phyloP scores from a whole-genome alignment of 306 rosid species.

The Castanopsis chinensis region DNA sequence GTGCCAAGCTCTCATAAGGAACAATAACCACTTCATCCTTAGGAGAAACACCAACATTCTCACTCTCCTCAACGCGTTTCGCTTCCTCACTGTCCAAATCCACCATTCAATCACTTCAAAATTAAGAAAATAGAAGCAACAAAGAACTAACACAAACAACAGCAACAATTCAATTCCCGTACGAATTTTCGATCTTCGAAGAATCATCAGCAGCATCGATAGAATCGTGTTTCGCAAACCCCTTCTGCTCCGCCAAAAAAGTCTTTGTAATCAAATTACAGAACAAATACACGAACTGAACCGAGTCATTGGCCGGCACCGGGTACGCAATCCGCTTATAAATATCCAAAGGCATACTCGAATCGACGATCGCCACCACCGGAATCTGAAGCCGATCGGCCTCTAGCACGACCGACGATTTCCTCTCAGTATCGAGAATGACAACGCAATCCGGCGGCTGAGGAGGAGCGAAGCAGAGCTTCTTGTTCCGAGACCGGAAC shows the following conservation, averaged over 20 bases:
- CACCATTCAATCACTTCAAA: not conserved
- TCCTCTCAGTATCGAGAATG: slow-evolving; percentile 59
- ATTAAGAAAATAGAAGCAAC: not conserved
- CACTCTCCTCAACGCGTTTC: slow-evolving; percentile 27
- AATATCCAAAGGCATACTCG: slow-evolving; percentile 51
- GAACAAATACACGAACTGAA: slow-evolving; percentile 63
- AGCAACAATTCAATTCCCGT: not conserved
- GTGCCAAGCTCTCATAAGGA: slow-evolving; percentile 44
- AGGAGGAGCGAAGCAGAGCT: slow-evolving; percentile 62
- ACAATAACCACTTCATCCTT: slow-evolving; percentile 44
- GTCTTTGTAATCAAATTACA: slow-evolving; percentile 87
- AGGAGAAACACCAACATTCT: slow-evolving; percentile 19
- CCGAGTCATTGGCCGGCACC: slow-evolving; percentile 69
- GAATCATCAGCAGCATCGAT: slow-evolving; percentile 1
- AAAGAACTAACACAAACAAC: not conserved
- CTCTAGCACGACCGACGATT: slow-evolving; percentile 63
- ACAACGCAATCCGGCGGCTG: slow-evolving; percentile 80
- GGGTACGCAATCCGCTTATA: slow-evolving; percentile 67
- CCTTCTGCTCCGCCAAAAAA: slow-evolving; percentile 41
- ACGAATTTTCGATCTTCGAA: slow-evolving; percentile 30
- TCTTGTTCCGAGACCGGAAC: slow-evolving; percentile 73
- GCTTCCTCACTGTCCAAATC: slow-evolving; percentile 35
- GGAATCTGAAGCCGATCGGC: slow-evolving; percentile 68
- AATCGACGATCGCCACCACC: slow-evolving; percentile 71
- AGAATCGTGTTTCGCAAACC: not conserved